These are phyloP conservation scores for Colletotrichum sp. DNA, from an alignment of 2,329 filamentous ascomycete genomes.

Conservation along the genomic window DNA sequence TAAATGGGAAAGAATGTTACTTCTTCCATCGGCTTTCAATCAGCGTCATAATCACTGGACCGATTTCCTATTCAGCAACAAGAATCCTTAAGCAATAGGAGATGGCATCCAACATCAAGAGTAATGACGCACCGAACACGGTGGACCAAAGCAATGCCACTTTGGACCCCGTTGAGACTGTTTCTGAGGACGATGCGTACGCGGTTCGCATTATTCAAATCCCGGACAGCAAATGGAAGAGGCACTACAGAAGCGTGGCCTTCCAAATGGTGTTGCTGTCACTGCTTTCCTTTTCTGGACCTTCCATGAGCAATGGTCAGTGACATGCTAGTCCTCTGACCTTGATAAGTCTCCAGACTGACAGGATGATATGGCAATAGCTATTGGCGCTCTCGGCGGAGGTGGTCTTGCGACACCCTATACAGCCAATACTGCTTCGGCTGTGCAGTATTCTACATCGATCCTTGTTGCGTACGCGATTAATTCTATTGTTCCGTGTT, in stretches of 20 bases:
- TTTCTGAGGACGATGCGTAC: not conserved
- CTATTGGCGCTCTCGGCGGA: not conserved
- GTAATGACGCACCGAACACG: not conserved
- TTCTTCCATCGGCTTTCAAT: not conserved
- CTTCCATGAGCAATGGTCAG: not conserved
- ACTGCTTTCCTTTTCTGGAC: not conserved
- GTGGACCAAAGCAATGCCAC: not conserved
- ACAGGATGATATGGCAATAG: not conserved
- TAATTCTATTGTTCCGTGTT: not conserved
- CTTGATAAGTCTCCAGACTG: not conserved
- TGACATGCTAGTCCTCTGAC: rapidly evolving
- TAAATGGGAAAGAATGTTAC: not conserved
- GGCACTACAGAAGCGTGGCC: not conserved
- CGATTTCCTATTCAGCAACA: not conserved
- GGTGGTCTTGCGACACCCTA: not conserved
- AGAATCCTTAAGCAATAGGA: not conserved
- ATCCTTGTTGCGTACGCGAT: not conserved
- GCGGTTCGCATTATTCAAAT: not conserved
- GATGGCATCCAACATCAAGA: not conserved
- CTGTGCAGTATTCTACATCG: not conserved
- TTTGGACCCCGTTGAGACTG: not conserved
- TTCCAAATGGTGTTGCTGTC: not conserved
- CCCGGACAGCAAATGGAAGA: not conserved
- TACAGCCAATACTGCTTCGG: not conserved
- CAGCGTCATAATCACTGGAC: not conserved